A percentile compares a stretch with the other conserved stretches of the same genome.
Evolutionary conservation across 257 asterid species (phyloP).

Genomic region (Ajuga chamaepitys): DNA sequence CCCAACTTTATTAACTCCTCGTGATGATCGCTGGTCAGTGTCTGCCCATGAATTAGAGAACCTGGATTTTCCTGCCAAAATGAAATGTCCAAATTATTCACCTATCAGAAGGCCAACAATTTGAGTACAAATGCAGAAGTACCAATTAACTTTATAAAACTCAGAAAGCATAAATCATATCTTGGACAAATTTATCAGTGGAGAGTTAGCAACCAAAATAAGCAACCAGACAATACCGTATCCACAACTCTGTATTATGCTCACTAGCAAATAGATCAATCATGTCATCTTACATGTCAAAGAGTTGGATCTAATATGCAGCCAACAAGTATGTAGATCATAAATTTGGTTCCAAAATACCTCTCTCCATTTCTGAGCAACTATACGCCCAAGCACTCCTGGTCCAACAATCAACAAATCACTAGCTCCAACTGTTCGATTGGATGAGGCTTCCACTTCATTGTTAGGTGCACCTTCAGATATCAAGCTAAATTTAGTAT

Average conservation of each 20-base stretch:
- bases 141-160: neutral
- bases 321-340: neutral
- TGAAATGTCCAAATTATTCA: conserved; percentile 9
- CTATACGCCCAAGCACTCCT: conserved; percentile 89
- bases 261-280: neutral
- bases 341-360: conserved; percentile 27
- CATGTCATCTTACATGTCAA: neutral
- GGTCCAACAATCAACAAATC: conserved; percentile 95
- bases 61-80: conserved; percentile 66
- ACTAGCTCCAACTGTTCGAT: conserved; percentile 46
- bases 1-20: conserved; percentile 72
- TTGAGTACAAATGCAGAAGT: conserved; percentile 2
- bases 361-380: conserved; percentile 90
- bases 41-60: conserved; percentile 73
- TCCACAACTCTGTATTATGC: neutral
- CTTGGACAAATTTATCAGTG: neutral
- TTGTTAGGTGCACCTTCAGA: conserved; percentile 44
- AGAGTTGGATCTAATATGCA: neutral
- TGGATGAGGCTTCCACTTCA: conserved; percentile 45
- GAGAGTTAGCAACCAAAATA: neutral
- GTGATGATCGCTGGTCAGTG: conserved; percentile 73
- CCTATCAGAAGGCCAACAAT: neutral
- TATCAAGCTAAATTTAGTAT: conserved; percentile 2
- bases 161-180: neutral
- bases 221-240: neutral